Evolutionary conservation across 2,329 filamentous ascomycete species (phyloP).

Genomic region (Aspergillus persii): DNA sequence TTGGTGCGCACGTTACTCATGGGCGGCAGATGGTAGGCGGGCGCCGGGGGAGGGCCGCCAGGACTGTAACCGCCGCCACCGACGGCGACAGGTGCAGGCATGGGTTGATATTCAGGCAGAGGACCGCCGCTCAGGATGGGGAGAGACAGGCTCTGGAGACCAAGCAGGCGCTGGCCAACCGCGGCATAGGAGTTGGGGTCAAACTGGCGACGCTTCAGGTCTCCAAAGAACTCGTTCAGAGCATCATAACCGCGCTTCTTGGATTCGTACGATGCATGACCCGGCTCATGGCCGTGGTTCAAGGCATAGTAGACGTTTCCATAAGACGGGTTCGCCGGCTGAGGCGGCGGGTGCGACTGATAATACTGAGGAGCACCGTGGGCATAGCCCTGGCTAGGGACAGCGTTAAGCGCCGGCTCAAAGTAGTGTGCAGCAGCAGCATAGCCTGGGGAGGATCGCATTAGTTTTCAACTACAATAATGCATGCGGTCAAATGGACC

Average conservation of each 20-base stretch:
- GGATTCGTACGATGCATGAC: constrained; percentile 62
- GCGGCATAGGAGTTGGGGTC: constrained; percentile 87
- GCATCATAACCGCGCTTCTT: constrained; percentile 85
- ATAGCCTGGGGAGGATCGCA: constrained; percentile 24
- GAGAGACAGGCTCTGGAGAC: constrained; percentile 69
- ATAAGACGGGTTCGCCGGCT: constrained; percentile 59
- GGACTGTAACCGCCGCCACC: constrained; percentile 54
- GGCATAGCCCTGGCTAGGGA: constrained; percentile 40
- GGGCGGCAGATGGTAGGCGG: constrained; percentile 79
- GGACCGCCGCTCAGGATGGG: constrained; percentile 58
- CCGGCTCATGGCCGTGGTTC: constrained; percentile 64
- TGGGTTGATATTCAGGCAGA: constrained; percentile 53
- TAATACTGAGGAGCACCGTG: constrained; percentile 52
- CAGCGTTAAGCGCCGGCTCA: constrained; percentile 50
- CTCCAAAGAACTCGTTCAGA: constrained; percentile 90
- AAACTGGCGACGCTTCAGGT: constrained; percentile 85
- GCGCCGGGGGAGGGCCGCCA: constrained; percentile 64
- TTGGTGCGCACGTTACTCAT: constrained; percentile 89
- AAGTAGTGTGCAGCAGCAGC: constrained; percentile 55
- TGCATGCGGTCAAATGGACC: constrained; percentile 9
- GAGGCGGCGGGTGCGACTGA: constrained; percentile 54
- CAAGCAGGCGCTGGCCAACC: constrained; percentile 83
- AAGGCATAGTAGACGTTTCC: constrained; percentile 75
- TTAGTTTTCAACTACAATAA: constrained; percentile 5
- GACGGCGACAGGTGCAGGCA: constrained; percentile 56